Evolutionary conservation across 1,284 basidiomycete genomes (phyloP), one percentile per base, ranked within the genome.

Genomic region (Phellopilus nigrolimitatus): DNA sequence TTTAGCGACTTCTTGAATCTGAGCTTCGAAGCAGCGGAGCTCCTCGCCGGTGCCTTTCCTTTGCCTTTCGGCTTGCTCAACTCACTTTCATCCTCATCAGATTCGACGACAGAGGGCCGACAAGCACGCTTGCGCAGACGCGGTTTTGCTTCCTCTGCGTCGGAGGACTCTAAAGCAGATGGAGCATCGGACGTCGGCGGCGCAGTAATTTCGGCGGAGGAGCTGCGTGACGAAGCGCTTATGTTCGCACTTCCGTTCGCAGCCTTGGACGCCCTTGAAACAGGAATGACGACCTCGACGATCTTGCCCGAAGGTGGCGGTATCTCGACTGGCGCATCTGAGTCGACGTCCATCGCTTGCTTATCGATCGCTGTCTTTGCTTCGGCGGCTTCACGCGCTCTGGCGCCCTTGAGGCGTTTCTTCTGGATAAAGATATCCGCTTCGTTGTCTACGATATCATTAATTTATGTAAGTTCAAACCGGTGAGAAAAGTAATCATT

Each of bases 381-480:
- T 46, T 73, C 71, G 0, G 69, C 77, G 17, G 79, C 78, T 19
- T 83, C 73, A 39, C 78, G 76, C 61, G 86, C 87, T 4, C 75
- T 71, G 63, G 82, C 84, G 42, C 88, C 89, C 62, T 82, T 86
- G 37, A 89, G 70, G 21, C 88, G 78, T 61, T 88, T 91, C 13
- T 79, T 78, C 3, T 71, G 69, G 1, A 75, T 71, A 39, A 78
- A 71, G 19, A 70, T 66, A 12, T 73, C 68, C 4, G 73, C 71
- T 55, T 74, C 74, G 42, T 74, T 73, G 58, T 71, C 73, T 76
- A 52, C 52, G 21, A n/a, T 54, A 42, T 33, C 42, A 40, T 24
- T 33, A 12, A 43, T 40, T 37, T 37, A 13, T n/a, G 31, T 53
- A 15, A 44, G 42, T 50, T 46, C 33, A 25, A 13, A 2, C 51